phyloP scores from a whole-genome alignment of 805 yeast genomes.

The Lipomyces sp. region DNA sequence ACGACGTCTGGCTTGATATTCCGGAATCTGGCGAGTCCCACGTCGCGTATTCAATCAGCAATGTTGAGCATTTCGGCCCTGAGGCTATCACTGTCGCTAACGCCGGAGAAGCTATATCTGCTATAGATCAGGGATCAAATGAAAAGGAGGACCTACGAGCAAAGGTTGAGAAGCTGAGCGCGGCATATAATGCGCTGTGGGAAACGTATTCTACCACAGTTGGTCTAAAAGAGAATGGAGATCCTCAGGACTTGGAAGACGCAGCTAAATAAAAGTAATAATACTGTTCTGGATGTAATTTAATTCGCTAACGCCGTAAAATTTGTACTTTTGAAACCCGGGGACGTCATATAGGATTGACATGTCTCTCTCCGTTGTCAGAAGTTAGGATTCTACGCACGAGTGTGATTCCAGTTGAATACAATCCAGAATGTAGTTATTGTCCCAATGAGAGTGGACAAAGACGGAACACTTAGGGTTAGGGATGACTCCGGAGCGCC shows the following conservation, averaged over 20 bases:
- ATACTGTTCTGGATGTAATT: background rate
- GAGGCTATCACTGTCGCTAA: background rate
- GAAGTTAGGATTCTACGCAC: background rate
- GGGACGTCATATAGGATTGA: background rate
- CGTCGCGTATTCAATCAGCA: slow-evolving; percentile 7
- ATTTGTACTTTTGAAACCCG: too few species aligned
- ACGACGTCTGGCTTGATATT: slow-evolving; percentile 37
- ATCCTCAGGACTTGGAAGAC: background rate
- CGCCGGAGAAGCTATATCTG: background rate
- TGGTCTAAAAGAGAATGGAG: background rate
- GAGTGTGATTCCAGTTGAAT: too few species aligned
- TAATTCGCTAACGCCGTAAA: too few species aligned
- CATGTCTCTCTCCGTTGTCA: background rate
- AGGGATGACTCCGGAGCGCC: too few species aligned
- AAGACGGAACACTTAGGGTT: too few species aligned
- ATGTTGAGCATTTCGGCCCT: background rate
- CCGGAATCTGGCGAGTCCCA: slow-evolving; percentile 11
- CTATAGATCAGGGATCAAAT: background rate
- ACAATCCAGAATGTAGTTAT: too few species aligned
- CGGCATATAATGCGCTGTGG: slow-evolving; percentile 41
- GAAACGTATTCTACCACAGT: slow-evolving; percentile 8
- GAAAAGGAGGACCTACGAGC: slow-evolving; percentile 17
- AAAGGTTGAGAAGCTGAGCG: slow-evolving; percentile 32
- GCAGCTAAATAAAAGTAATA: background rate
- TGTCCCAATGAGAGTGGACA: too few species aligned